Base-by-base conservation (phyloP, 148 eudicot genomes). In the Amaranthus hypochondriacus region DNA sequence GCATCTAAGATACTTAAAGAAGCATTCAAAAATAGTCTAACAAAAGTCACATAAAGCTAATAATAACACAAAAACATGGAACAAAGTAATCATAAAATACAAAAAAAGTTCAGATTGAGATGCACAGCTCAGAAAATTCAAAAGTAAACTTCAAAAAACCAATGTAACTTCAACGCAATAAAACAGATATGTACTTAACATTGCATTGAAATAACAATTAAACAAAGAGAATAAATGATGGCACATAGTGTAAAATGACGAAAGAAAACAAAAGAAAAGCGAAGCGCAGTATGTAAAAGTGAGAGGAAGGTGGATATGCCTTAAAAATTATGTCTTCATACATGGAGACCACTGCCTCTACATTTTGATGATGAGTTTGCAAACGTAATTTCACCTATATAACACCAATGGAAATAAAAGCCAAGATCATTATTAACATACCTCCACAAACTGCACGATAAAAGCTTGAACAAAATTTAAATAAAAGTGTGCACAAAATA, bases 301-400 rank as follows among this genome's bases (percentile, higher is more conserved):
- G 49, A 68, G 50, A 62, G 68, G 21, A 49, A 55, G 10, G 66
- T 18, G 53, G 58, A 58, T 81, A 74, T 89, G 76, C 99, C 90
- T 88, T 87, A 74, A 90, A 81, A 15, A 76, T 92, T 76, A 89
- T 83, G 75, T 87, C 87, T 82, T 90, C 76, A 57, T 86, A 96
- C 88, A 92, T 75, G 53, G 96, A 89, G 57, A 96, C 89, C 74
- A 96, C 99, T 5, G 95, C 83, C 81, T 89, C 96, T 73, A 96
- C 96, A 77, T 96, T 96, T 78, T 88, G 88, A 80, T 96, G 85
- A 81, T 96, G 94, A 76, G 99, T 96, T 74, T 82, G 83, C 89
- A 96, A 80, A 49, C 97, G 92, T 80, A 96, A 80, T 84, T 92
- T 96, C 61, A 90, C 99, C 99, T 96, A 52, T 61, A 74, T 4